Percentiles rank a stretch among this genome's conserved stretches.
phyloP scores from a whole-genome alignment of 2,329 filamentous ascomycete species.

The Bipolaris zeicola region DNA sequence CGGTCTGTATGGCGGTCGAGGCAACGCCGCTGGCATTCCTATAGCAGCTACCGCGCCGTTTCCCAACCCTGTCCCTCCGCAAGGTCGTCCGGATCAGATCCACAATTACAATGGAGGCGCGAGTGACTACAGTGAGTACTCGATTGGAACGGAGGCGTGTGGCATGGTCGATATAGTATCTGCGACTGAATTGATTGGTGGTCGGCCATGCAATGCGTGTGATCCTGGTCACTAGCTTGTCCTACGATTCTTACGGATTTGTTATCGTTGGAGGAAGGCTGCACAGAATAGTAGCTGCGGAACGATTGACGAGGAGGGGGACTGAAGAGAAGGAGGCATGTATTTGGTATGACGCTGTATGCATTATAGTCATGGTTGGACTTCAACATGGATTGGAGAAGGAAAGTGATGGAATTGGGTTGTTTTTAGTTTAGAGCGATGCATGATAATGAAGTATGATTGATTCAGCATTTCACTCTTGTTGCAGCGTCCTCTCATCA shows the following conservation, averaged over 20 bases:
- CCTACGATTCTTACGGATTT: neutral
- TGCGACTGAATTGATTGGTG: slow-evolving; percentile 7
- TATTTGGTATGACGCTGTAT: neutral
- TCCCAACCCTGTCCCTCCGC: slow-evolving; percentile 35
- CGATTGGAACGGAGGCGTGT: slow-evolving; percentile 9
- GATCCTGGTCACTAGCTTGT: slow-evolving; percentile 5
- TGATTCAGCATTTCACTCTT: neutral
- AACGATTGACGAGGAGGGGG: too few species aligned
- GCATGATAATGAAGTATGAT: neutral
- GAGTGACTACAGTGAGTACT: neutral
- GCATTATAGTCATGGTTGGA: neutral
- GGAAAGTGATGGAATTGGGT: neutral
- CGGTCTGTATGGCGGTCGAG: slow-evolving; percentile 27
- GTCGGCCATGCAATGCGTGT: slow-evolving; percentile 10
- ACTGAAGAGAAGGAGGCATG: neutral
- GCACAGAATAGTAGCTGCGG: too few species aligned
- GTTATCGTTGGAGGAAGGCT: too few species aligned
- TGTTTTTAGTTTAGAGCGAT: neutral
- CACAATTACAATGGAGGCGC: neutral
- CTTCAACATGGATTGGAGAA: neutral
- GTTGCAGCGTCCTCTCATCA: neutral
- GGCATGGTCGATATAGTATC: slow-evolving; percentile 7
- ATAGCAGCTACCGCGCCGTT: slow-evolving; percentile 41
- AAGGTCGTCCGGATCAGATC: slow-evolving; percentile 18
- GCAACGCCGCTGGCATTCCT: slow-evolving; percentile 30